Base-by-base conservation (phyloP, 345 rosid genomes). In the Acer campestre region DNA sequence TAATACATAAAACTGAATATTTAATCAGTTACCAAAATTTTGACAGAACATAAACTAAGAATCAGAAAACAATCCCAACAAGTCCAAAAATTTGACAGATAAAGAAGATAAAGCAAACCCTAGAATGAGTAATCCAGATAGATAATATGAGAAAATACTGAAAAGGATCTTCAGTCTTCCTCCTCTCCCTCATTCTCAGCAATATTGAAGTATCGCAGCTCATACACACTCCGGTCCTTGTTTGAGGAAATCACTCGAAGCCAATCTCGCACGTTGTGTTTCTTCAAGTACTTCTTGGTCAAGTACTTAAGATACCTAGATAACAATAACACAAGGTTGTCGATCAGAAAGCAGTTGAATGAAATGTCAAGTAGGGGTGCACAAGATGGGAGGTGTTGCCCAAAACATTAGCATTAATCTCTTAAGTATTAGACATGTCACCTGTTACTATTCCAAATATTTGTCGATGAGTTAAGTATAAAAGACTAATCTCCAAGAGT, bases 271-370 rank as follows among this genome's bases (percentile, higher is more conserved):
- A 88, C 88, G 51, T 85, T 83, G 82, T 87, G 84, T 71, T 91
- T 91, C 85, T 91, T 88, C 86, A 91, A 70, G 79, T 87, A 91
- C 88, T 91, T 91, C 88, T 91, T 91, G 7, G 96, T 90, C 82
- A 88, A 85, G 77, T 88, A 91, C 81, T 91, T 91, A 64, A 91
- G 76, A 72, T 87, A 91, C 77, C 94, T 91, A 14, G 61, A 14
- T 1, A 7, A 13, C 3, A 22, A 64, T 17, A 25, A 51, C 44
- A 49, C 55, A n/a, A 72, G 68, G 18, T 9, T 3, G 5, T 35
- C 11, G 6, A 48, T 27, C 20, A 40, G 35, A 12, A 9, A 12
- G 20, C 17, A 44, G 25, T 22, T 5, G 9, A 35, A 10, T 42
- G 23, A 31, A 4, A 71, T 29, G 25, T 1, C 18, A 31, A 13